Evolutionary conservation across 768 basidiomycete species (phyloP).

Genomic region (Aureoboletus auriporus): DNA sequence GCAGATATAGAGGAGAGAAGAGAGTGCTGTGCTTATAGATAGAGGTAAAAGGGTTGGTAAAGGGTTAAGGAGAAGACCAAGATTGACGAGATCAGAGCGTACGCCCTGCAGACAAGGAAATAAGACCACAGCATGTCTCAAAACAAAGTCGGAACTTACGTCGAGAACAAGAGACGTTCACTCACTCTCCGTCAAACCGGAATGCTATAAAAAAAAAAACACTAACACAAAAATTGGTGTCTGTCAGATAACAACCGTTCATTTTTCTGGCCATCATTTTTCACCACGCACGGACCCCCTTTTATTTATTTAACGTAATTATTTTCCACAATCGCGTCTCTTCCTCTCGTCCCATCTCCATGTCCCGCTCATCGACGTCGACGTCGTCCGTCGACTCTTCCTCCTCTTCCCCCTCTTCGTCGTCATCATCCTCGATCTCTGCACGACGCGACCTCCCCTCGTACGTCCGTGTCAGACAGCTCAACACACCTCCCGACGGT

Average conservation of each 20-base stretch:
- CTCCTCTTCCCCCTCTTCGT: conserved; percentile 31
- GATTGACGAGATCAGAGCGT: conserved; percentile 31
- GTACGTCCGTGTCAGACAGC: conserved; percentile 22
- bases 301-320: conserved; percentile 9
- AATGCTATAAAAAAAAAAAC: conserved; percentile 18
- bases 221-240: conserved; percentile 11
- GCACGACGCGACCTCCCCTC: conserved; percentile 5
- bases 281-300: conserved; percentile 30
- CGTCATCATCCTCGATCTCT: conserved; percentile 31
- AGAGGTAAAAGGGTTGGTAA: conserved; percentile 31
- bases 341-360: neutral
- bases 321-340: conserved; percentile 22
- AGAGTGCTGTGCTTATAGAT: conserved; percentile 38
- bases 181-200: conserved; percentile 9
- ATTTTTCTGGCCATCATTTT: conserved; percentile 11
- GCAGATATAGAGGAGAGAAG: conserved; percentile 30
- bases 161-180: conserved; percentile 13
- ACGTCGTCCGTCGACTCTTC: conserved; percentile 41
- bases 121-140: conserved; percentile 5
- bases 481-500: conserved; percentile 18
- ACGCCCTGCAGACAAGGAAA: conserved; percentile 15
- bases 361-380: conserved; percentile 33
- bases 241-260: conserved; percentile 11
- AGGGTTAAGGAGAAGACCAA: conserved; percentile 32
- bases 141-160: conserved; percentile 18